Conservation (phyloP, 352 stramenopile species). For the Peronospora belbahrii region DNA sequence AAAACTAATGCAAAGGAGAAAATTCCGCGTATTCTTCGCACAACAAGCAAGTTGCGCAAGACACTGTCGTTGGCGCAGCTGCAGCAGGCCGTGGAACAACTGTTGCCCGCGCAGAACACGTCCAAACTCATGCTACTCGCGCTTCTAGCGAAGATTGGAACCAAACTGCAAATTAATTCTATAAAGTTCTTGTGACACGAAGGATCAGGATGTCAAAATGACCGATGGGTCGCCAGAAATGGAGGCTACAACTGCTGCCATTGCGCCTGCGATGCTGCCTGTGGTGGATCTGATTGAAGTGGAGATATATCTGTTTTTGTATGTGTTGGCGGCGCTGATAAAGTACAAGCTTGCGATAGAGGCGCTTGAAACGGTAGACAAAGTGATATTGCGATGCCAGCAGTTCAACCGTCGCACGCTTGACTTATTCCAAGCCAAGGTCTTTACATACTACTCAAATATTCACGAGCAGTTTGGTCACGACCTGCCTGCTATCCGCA, state of each 20-base stretch:
- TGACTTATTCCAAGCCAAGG: constrained; percentile 70
- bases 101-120: constrained; percentile 55
- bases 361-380: constrained; percentile 44
- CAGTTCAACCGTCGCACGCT: constrained; percentile 78
- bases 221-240: constrained; percentile 32
- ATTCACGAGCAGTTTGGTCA: constrained; percentile 63
- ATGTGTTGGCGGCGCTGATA: constrained; percentile 60
- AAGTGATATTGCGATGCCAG: constrained; percentile 51
- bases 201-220: constrained; percentile 52
- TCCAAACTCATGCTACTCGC: constrained; percentile 47
- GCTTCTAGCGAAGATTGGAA: constrained; percentile 41
- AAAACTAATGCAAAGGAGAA: constrained; percentile 84
- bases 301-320: constrained; percentile 79
- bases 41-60: constrained; percentile 77
- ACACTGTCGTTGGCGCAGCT: constrained; percentile 59
- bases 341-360: constrained; percentile 59
- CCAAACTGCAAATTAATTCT: constrained; percentile 22
- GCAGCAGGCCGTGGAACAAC: constrained; percentile 43
- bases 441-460: constrained; percentile 70
- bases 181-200: constrained; percentile 3
- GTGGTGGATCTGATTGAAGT: constrained; percentile 77
- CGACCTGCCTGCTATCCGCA: constrained; percentile 53
- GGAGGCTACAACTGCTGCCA: constrained; percentile 10
- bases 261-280: constrained; percentile 28
- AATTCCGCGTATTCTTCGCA: constrained; percentile 67